phyloP scores from a whole-genome alignment of 306 rosid species.

The Inga oerstediana region DNA sequence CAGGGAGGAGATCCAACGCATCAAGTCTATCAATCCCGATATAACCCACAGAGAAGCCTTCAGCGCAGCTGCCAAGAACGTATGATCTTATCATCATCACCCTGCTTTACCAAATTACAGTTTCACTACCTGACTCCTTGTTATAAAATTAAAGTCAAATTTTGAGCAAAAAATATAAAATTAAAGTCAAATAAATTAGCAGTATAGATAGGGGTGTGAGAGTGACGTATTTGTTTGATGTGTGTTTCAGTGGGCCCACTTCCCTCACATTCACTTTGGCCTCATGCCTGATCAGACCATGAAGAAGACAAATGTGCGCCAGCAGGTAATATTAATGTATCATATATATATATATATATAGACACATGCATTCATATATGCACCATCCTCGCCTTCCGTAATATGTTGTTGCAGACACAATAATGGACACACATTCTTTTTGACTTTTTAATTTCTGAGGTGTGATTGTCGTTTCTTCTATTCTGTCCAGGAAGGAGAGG shows the following conservation, averaged over 20 bases:
- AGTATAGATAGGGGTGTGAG: not conserved
- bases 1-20: slow-evolving; percentile 99
- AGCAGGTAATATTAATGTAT: slow-evolving; percentile 49
- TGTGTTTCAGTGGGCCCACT: slow-evolving; percentile 93
- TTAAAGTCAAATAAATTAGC: slow-evolving; percentile 32
- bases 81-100: slow-evolving; percentile 33
- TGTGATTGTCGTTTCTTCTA: slow-evolving; percentile 26
- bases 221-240: slow-evolving; percentile 36
- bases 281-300: slow-evolving; percentile 82
- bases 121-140: not conserved
- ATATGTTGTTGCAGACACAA: slow-evolving; percentile 40
- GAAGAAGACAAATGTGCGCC: slow-evolving; percentile 76
- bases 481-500: slow-evolving; percentile 72
- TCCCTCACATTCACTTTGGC: slow-evolving; percentile 97
- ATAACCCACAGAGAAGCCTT: slow-evolving; percentile 98
- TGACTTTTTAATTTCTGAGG: slow-evolving; percentile 11
- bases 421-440: slow-evolving; percentile 24
- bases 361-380: not conserved
- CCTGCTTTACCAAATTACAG: slow-evolving; percentile 30
- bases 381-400: slow-evolving; percentile 32
- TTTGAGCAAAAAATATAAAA: not conserved
- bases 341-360: not conserved
- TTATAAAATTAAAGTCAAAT: slow-evolving; percentile 24
- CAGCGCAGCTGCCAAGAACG: slow-evolving; percentile 99
- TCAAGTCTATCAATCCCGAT: slow-evolving; percentile 96